phyloP scores from a whole-genome alignment of 73 alveolate genomes.

The Paramecium tetraurelia region DNA sequence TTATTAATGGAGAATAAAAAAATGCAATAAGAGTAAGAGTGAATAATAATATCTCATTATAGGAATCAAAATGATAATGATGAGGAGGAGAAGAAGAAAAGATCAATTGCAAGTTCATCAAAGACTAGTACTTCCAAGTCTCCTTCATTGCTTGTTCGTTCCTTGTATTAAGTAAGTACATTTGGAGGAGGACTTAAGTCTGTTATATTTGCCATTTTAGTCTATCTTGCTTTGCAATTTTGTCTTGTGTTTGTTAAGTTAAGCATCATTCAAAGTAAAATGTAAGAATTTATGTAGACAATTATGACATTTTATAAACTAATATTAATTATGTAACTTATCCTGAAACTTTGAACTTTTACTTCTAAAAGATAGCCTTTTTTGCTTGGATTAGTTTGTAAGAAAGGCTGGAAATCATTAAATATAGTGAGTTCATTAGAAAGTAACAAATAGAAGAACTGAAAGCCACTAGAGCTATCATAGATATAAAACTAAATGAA shows the following conservation, averaged over 20 bases:
- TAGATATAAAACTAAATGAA: neutral
- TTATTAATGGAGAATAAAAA: neutral
- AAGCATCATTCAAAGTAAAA: neutral
- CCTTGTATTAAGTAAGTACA: conserved; percentile 11
- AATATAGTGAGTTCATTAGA: neutral
- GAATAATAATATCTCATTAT: neutral
- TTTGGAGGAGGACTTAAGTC: neutral
- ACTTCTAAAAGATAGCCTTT: neutral
- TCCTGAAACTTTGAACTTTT: conserved; percentile 30
- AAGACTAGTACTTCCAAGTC: conserved; percentile 41
- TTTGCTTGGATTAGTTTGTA: neutral
- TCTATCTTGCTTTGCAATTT: neutral
- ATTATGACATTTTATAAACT: conserved; percentile 3
- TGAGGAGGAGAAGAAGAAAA: conserved; percentile 18
- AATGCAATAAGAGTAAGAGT: neutral
- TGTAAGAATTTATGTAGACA: neutral
- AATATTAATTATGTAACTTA: conserved; percentile 31
- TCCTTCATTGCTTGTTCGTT: conserved; percentile 8
- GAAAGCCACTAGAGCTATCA: neutral
- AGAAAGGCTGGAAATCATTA: neutral
- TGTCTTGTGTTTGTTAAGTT: conserved; percentile 4
- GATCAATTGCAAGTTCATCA: conserved; percentile 44
- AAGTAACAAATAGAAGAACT: neutral
- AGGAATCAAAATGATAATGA: neutral
- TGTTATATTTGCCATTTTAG: neutral